These are phyloP conservation scores for Yarrowia sp. DNA, from an alignment of 805 yeast species.

Conservation along the genomic window DNA sequence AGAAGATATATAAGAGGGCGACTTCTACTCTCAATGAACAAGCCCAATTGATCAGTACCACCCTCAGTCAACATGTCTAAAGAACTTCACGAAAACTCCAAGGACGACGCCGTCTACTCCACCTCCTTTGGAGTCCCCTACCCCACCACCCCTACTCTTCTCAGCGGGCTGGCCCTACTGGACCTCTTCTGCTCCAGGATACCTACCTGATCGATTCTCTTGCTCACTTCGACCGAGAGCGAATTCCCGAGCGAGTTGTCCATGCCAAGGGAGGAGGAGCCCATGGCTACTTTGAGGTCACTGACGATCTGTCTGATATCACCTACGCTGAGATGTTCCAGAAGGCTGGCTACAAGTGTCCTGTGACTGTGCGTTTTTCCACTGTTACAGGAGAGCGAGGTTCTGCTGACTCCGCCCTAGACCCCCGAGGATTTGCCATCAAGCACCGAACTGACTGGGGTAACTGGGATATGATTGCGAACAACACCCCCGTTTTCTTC, in stretches of 20 bases:
- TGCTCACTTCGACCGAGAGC: constrained; percentile 85
- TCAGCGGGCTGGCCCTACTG: constrained; percentile 65
- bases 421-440: constrained; percentile 81
- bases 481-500: constrained; percentile 83
- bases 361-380: constrained; percentile 67
- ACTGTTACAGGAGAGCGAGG: constrained; percentile 87
- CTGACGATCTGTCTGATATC: constrained; percentile 75
- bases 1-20: not conserved
- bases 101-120: constrained; percentile 22
- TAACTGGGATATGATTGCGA: constrained; percentile 77
- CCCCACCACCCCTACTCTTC: constrained; percentile 27
- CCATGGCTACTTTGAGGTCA: constrained; percentile 78
- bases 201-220: constrained; percentile 73
- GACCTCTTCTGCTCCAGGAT: constrained; percentile 79
- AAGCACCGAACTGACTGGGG: constrained; percentile 83
- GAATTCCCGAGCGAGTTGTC: constrained; percentile 89
- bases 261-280: constrained; percentile 96
- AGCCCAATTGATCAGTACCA: not conserved
- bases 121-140: constrained; percentile 24
- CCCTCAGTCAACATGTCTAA: not conserved
- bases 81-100: constrained; percentile 10
- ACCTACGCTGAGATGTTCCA: constrained; percentile 65
- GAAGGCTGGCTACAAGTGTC: constrained; percentile 69
- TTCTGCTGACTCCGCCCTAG: constrained; percentile 78
- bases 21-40: too few species aligned